Base-by-base conservation (phyloP, 768 basidiomycete species). In the Leucocoprinus birnbaumii region DNA sequence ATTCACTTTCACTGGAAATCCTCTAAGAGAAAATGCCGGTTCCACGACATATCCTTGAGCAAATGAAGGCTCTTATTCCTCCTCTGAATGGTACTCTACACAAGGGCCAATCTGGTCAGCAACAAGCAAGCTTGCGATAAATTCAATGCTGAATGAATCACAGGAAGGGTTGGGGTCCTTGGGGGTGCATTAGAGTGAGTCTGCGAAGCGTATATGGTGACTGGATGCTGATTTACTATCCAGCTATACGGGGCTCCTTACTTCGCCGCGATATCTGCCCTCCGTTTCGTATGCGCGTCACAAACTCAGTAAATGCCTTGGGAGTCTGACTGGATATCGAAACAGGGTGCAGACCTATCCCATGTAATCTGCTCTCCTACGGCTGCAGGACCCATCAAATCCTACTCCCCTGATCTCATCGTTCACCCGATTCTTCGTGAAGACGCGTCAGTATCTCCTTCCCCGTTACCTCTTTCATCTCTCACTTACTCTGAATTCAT, bases 171-270 rank as follows among this genome's bases (percentile, higher is more conserved):
- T 18, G 96, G 92, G 52, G 91, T 99, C 10, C 77, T 99, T 14
- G 96, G 96, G 57, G 96, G 96, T 26, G 93, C 94, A 35, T 74
- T 88, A 60, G 96, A 98, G 95, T 97, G 62, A 71, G 90, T 66
- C 25, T 9, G 31, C 10, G 35, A 35, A 38, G 14, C 8, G 26
- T 10, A 40, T 6, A 1, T 10, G 14, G 22, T 4, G 7, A 19
- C 14, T 16, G 22, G 24, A 24, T 56, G 14, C 19, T 34, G 43
- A 44, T 53, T 34, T 27, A 46, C 24, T n/a, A 3, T 14, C 42
- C 14, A 97, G 96, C 67, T 98, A 98, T 70, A 91, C 95, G 97
- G 97, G 14, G 97, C 97, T 18, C 97, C 97, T 0, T 99, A 86
- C 78, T 98, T 98, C 67, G 90, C 94, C 3, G 86, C 93, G 34